These are phyloP conservation scores for Pythium scleroteichum DNA, from an alignment of 352 stramenopile genomes.

Conservation along the genomic window DNA sequence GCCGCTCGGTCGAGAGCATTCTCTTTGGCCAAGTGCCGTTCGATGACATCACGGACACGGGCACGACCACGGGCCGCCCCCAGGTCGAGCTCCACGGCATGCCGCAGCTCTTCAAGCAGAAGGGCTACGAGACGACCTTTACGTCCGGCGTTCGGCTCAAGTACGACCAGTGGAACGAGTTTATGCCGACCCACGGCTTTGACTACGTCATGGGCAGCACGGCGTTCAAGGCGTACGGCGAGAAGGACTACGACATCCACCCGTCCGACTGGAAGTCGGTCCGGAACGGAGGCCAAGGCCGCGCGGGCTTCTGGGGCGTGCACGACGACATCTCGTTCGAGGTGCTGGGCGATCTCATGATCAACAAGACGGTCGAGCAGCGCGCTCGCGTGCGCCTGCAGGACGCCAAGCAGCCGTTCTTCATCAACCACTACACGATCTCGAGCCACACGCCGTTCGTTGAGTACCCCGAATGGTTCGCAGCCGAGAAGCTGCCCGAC, in stretches of 20 bases:
- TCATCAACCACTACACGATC: slow-evolving; percentile 63
- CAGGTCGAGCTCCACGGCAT: slow-evolving; percentile 38
- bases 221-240: slow-evolving; percentile 22
- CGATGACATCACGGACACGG: slow-evolving; percentile 39
- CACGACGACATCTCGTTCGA: slow-evolving; percentile 40
- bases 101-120: slow-evolving; percentile 54
- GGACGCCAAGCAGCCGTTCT: slow-evolving; percentile 45
- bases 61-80: slow-evolving; percentile 35
- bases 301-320: slow-evolving; percentile 41
- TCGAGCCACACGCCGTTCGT: slow-evolving; percentile 50
- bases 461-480: slow-evolving; percentile 42
- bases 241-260: slow-evolving; percentile 36
- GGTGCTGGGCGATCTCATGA: slow-evolving; percentile 44
- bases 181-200: slow-evolving; percentile 50
- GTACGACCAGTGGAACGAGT: slow-evolving; percentile 57
- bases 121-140: slow-evolving; percentile 54
- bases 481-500: slow-evolving; percentile 33
- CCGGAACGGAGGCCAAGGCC: slow-evolving; percentile 15
- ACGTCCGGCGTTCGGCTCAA: slow-evolving; percentile 41
- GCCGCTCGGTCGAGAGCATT: slow-evolving; percentile 58
- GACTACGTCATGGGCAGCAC: slow-evolving; percentile 42
- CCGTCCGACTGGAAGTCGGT: slow-evolving; percentile 28
- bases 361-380: slow-evolving; percentile 50
- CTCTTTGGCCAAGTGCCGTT: slow-evolving; percentile 53
- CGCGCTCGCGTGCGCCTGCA: slow-evolving; percentile 19